Conservation (phyloP, 768 basidiomycete species). For the Cyclocybe aegerita region DNA sequence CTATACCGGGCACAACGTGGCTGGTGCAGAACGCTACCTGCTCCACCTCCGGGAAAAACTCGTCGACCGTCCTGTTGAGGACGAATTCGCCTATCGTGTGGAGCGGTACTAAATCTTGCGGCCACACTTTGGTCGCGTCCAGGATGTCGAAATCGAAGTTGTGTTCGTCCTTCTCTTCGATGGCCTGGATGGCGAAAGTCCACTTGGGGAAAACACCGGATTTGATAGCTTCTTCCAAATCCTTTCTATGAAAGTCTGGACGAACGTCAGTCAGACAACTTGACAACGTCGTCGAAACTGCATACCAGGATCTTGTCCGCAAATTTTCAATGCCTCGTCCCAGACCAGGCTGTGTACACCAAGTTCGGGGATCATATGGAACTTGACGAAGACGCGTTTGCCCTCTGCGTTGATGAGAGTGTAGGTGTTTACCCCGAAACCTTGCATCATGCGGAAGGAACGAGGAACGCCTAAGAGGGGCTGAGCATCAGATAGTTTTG, state of each 20-base stretch:
- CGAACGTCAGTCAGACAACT: neutral
- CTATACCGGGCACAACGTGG: conserved; percentile 67
- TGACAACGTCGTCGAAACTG: neutral
- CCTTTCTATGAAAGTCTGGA: conserved; percentile 82
- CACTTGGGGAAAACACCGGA: conserved; percentile 72
- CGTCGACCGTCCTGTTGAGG: conserved; percentile 60
- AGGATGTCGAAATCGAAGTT: conserved; percentile 87
- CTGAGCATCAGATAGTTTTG: neutral
- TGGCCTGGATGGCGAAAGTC: conserved; percentile 74
- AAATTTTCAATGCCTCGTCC: conserved; percentile 88
- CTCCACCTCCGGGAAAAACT: conserved; percentile 86
- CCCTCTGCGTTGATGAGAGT: conserved; percentile 67
- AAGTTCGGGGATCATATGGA: conserved; percentile 79
- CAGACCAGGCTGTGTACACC: conserved; percentile 83
- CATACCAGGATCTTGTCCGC: conserved; percentile 77
- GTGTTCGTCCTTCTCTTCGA: conserved; percentile 72
- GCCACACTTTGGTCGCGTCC: conserved; percentile 86
- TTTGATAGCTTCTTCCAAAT: conserved; percentile 81
- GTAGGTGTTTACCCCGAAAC: conserved; percentile 85
- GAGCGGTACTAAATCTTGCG: conserved; percentile 77
- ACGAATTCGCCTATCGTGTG: conserved; percentile 76
- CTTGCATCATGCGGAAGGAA: conserved; percentile 88
- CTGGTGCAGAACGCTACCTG: conserved; percentile 88
- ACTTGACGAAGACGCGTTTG: conserved; percentile 83
- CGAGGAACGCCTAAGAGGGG: conserved; percentile 61